A percentile compares a stretch with the other conserved stretches of the same genome.
Evolutionary conservation across 2,329 filamentous ascomycete genomes (phyloP).

Genomic region (Epichloe baconii): DNA sequence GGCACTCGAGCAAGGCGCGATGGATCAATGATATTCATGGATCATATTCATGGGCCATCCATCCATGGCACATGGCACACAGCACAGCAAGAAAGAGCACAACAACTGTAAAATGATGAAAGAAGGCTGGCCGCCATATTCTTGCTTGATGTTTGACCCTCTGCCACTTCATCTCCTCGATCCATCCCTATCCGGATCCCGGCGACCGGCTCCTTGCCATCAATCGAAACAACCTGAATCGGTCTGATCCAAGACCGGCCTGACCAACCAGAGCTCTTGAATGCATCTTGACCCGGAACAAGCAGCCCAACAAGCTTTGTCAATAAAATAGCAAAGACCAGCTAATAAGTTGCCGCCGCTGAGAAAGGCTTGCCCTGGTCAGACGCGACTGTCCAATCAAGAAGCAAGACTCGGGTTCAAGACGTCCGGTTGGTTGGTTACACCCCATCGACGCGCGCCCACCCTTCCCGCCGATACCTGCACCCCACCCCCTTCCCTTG

Average conservation of each 20-base stretch:
- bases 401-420: neutral
- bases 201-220: neutral
- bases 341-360: neutral
- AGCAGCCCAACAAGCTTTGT: neutral
- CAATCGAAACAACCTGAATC: neutral
- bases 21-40: neutral
- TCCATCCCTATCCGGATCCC: neutral
- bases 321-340: no score
- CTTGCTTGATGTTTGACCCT: neutral
- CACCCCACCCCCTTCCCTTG: slow-evolving; percentile 7
- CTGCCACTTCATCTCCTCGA: neutral
- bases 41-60: no score
- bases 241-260: neutral
- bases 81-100: no score
- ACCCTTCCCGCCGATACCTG: neutral
- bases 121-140: neutral
- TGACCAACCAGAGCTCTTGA: neutral
- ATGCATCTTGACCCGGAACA: neutral
- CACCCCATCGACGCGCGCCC: neutral
- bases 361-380: neutral
- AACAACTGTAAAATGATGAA: neutral
- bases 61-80: no score
- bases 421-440: neutral
- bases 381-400: slow-evolving; percentile 1
- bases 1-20: neutral